These are phyloP conservation scores for Penicillium daleae DNA, from an alignment of 495 filamentous ascomycete species.

Conservation along the genomic window DNA sequence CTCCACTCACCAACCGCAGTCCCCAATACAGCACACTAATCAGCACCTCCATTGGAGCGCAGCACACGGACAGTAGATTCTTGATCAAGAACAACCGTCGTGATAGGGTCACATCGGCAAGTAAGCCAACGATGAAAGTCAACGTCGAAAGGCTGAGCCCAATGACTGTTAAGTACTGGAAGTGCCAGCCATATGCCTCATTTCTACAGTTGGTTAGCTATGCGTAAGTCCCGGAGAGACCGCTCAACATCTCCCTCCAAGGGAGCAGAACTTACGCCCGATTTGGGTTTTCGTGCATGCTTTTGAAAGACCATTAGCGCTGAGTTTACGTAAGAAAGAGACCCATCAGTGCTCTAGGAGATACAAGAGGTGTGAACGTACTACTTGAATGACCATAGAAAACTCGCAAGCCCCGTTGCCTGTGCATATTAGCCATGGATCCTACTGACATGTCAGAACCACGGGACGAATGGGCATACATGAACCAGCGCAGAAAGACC, in stretches of 20 bases:
- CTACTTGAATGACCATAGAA: conserved; percentile 71
- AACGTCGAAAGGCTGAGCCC: conserved; percentile 69
- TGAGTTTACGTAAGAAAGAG: conserved; percentile 10
- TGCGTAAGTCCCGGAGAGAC: background rate
- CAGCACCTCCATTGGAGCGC: conserved; percentile 77
- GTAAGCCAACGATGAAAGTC: conserved; percentile 70
- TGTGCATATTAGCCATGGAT: conserved; percentile 32
- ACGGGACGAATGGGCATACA: conserved; percentile 38
- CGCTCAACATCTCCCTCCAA: conserved; percentile 32
- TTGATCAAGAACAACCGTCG: conserved; percentile 69
- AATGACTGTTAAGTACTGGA: conserved; percentile 84
- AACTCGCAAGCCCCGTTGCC: conserved; percentile 66
- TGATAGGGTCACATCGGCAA: conserved; percentile 75
- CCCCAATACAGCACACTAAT: conserved; percentile 89
- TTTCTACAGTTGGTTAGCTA: conserved; percentile 49
- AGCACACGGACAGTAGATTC: conserved; percentile 72
- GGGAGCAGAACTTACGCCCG: conserved; percentile 41
- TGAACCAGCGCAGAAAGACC: conserved; percentile 72
- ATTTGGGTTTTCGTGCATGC: conserved; percentile 52
- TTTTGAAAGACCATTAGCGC: conserved; percentile 22
- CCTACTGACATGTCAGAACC: background rate
- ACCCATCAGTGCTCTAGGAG: background rate
- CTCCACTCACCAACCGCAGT: conserved; percentile 51
- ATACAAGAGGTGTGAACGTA: conserved; percentile 24
- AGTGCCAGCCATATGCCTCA: conserved; percentile 78